phyloP scores from a whole-genome alignment of 2,329 filamentous ascomycete species.

The Teratosphaeria epicoccoides region DNA sequence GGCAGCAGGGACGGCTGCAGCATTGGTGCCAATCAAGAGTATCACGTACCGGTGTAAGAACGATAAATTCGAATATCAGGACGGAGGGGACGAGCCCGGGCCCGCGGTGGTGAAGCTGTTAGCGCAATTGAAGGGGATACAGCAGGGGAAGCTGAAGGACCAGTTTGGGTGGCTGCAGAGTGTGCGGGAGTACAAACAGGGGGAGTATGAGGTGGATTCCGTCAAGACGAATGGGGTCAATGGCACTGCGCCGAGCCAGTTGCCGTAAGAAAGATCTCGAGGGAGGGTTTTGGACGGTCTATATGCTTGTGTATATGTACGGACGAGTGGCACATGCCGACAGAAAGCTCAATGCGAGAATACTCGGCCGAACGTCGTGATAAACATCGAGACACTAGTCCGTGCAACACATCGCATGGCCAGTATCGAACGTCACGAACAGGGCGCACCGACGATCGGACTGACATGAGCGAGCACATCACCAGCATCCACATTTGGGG shows the following conservation, averaged over 20 bases:
- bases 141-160: conserved; percentile 70
- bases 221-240: conserved; percentile 10
- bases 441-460: no score
- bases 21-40: conserved; percentile 81
- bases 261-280: no score
- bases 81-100: conserved; percentile 57
- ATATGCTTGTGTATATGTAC: no score
- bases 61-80: conserved; percentile 47
- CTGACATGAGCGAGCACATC: no score
- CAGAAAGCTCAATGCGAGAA: no score
- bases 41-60: conserved; percentile 60
- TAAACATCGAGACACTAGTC: no score
- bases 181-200: conserved; percentile 30
- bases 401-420: no score
- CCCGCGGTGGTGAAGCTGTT: conserved; percentile 63
- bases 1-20: conserved; percentile 84
- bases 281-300: no score
- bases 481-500: no score
- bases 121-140: conserved; percentile 69
- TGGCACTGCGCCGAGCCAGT: conserved; percentile 11
- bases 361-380: no score
- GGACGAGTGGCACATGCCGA: no score
- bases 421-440: no score
- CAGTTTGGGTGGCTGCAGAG: conserved; percentile 59
- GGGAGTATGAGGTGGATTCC: conserved; percentile 18